Conservation (phyloP, 225 moss, liverwort and hornwort genomes). For the Rhytidiadelphus loreus region DNA sequence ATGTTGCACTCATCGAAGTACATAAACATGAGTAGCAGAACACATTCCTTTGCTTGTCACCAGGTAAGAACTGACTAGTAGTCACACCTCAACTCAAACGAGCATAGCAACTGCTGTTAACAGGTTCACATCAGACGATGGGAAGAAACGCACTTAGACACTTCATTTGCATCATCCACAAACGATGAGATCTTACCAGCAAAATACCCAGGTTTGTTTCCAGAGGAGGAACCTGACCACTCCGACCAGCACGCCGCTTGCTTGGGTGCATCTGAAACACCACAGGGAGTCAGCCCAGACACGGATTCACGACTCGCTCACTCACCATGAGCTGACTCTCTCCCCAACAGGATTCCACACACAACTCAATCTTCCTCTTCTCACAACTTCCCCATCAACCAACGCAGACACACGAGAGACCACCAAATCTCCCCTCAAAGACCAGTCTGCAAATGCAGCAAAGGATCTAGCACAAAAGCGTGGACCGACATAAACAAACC, state of each 20-base stretch:
- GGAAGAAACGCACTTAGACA: not conserved
- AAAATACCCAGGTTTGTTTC: conserved; percentile 94
- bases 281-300: not conserved
- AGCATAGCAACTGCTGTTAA: not conserved
- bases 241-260: conserved; percentile 36
- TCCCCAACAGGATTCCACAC: not conserved
- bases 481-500: conserved; percentile 23
- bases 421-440: not conserved
- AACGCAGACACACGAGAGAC: not conserved
- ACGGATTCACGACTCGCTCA: not conserved
- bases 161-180: not conserved
- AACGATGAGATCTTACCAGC: conserved; percentile 37
- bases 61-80: not conserved
- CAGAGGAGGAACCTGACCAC: conserved; percentile 51
- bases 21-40: not conserved
- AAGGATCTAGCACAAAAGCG: not conserved
- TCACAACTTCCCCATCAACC: not conserved
- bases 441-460: not conserved
- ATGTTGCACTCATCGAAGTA: not conserved
- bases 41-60: not conserved
- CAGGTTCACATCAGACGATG: not conserved
- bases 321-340: not conserved
- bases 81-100: not conserved
- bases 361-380: not conserved
- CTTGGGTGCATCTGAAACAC: conserved; percentile 84